Conservation (phyloP, 805 yeast species). For the Candida vartiovaarae region DNA sequence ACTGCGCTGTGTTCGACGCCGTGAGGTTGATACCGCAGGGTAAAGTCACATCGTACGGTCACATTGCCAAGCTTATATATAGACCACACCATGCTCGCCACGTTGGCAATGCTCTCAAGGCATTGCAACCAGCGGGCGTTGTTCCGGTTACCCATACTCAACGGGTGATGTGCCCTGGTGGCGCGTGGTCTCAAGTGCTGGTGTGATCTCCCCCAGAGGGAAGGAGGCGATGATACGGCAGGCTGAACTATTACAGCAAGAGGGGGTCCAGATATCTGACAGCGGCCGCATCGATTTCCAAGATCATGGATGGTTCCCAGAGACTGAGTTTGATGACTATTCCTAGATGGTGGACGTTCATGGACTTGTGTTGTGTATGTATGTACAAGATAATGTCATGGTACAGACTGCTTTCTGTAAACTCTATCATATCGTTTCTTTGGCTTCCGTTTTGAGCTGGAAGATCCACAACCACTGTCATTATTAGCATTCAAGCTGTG, state of each 20-base stretch:
- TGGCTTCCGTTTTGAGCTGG: too few relatives aligned
- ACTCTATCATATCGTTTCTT: constrained; percentile 5
- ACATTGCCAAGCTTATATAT: constrained; percentile 56
- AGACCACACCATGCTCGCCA: constrained; percentile 65
- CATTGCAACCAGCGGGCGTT: constrained; percentile 26
- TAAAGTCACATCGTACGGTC: constrained; percentile 66
- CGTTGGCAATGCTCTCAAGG: constrained; percentile 66
- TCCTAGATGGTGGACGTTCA: constrained; percentile 1
- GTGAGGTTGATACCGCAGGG: constrained; percentile 54
- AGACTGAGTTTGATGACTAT: constrained; percentile 23
- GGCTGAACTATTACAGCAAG: constrained; percentile 35
- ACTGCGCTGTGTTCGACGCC: constrained; percentile 50
- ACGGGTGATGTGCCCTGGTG: constrained; percentile 45
- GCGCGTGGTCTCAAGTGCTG: constrained; percentile 64
- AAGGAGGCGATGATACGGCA: constrained; percentile 39
- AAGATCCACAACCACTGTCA: too few relatives aligned
- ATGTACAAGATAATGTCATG: constrained; percentile 1
- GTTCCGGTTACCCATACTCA: constrained; percentile 7
- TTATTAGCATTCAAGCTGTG: too few relatives aligned
- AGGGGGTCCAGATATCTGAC: constrained; percentile 36
- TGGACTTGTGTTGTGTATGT: background rate
- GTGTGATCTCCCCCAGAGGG: constrained; percentile 50
- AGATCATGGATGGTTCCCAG: constrained; percentile 67
- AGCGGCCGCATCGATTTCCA: constrained; percentile 32
- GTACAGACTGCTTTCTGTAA: constrained; percentile 11